Base-by-base conservation (phyloP, 345 rosid genomes). In the Eucalyptus caleyi region DNA sequence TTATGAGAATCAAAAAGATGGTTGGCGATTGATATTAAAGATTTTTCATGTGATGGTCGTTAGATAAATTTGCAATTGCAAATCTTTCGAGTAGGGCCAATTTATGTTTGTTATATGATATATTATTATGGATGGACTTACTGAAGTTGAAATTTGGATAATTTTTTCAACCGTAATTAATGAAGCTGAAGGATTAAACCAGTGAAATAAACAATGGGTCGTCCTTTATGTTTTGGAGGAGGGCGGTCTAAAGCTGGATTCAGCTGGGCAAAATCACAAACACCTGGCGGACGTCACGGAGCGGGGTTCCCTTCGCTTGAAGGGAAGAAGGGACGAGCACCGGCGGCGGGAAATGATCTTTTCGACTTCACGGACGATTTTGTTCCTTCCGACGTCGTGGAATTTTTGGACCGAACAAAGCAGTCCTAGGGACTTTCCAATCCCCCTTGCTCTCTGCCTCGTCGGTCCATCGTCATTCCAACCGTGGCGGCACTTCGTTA, bases 41-140 rank as follows among this genome's bases (percentile, higher is more conserved):
- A 53, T 53, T 53, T 53, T 53, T 8, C 10, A 53, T 8, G 24
- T 19, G 2, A 53, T 2, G 4, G 1, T 8, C 0, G 2, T 4
- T 53, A 3, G 9, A 53, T 53, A 18, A 53, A 53, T 53, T 53
- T 53, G 11, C 1, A 19, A 8, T 53, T 8, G 1, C 5, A 1
- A 53, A 5, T 19, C 59, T 53, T 53, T 8, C 2, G 0, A 53
- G 0, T 18, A 53, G 0, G 11, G 5, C 3, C 59, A 19, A 53
- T 53, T 53, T 19, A 53, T 53, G 11, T 19, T 53, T 19, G 5
- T 53, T 53, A 2, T 9, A 56, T 3, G 0, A 56, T 56, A 56
- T 56, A 56, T 60, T 15, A 60, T 6, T 27, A 12, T 60, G 7
- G 12, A 60, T 26, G n/a, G 34, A 27, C 69, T 60, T 27, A 11